Conservation (phyloP, 2,329 filamentous ascomycete species). For the Rosellinia necatrix region DNA sequence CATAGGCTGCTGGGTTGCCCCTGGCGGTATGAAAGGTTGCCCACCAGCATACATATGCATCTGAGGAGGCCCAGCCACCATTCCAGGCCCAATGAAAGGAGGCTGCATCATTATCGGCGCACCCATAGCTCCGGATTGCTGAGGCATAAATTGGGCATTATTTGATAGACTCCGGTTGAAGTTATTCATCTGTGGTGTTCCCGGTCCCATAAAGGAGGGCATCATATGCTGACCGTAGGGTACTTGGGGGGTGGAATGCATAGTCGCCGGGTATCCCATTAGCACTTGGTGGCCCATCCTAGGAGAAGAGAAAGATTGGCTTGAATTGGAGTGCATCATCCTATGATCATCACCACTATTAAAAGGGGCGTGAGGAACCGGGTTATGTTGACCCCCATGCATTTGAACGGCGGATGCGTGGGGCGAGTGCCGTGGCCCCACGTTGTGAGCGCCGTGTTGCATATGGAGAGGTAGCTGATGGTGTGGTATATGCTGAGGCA, state of each 20-base stretch:
- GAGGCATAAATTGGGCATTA: slow-evolving; percentile 72
- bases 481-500: slow-evolving; percentile 72
- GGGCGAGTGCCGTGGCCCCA: slow-evolving; percentile 71
- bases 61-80: slow-evolving; percentile 70
- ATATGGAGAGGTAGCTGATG: slow-evolving; percentile 84
- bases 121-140: slow-evolving; percentile 72
- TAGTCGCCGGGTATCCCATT: slow-evolving; percentile 70
- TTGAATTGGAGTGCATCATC: slow-evolving; percentile 85
- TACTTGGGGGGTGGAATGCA: slow-evolving; percentile 71
- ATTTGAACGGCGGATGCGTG: slow-evolving; percentile 80
- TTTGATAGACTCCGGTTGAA: slow-evolving; percentile 72
- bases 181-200: slow-evolving; percentile 71
- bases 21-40: slow-evolving; percentile 68
- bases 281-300: slow-evolving; percentile 73
- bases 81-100: slow-evolving; percentile 75
- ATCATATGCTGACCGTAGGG: slow-evolving; percentile 74
- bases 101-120: slow-evolving; percentile 83
- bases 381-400: slow-evolving; percentile 72
- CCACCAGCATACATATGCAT: slow-evolving; percentile 80
- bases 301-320: slow-evolving; percentile 84
- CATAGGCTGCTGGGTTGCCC: slow-evolving; percentile 59
- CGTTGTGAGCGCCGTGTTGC: slow-evolving; percentile 71
- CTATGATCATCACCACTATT: slow-evolving; percentile 81
- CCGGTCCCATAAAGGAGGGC: slow-evolving; percentile 71
- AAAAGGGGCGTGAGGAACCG: slow-evolving; percentile 67